Conservation (phyloP, 75 land plant species). For the Pinus taeda region DNA sequence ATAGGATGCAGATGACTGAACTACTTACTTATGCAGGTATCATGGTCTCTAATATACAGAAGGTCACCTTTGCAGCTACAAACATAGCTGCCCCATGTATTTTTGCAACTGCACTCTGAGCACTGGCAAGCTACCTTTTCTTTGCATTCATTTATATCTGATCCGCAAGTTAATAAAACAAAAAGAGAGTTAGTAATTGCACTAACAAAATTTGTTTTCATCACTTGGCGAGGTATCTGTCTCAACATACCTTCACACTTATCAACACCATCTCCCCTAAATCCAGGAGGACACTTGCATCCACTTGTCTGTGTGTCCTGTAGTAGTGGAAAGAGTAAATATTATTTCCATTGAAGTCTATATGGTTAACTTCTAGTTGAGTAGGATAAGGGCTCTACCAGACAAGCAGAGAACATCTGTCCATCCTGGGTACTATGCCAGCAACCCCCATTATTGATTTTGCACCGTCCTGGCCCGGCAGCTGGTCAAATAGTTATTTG, state of each 20-base stretch:
- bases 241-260: constrained; percentile 67
- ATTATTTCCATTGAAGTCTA: neutral
- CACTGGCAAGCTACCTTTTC: constrained; percentile 81
- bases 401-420: constrained; percentile 65
- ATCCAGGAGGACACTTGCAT: constrained; percentile 86
- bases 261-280: constrained; percentile 78
- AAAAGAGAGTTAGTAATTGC: neutral
- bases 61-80: constrained; percentile 75
- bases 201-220: neutral
- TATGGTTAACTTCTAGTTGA: neutral
- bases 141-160: constrained; percentile 90
- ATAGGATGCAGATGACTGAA: neutral
- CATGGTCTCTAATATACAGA: constrained; percentile 83
- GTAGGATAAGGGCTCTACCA: constrained; percentile 23
- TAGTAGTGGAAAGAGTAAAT: neutral
- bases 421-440: constrained; percentile 73
- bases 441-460: constrained; percentile 83
- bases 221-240: neutral
- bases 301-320: constrained; percentile 59
- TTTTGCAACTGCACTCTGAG: constrained; percentile 88
- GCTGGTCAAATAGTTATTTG: constrained; percentile 26
- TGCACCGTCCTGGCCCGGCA: constrained; percentile 80
- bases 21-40: constrained; percentile 81
- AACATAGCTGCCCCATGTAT: constrained; percentile 97
- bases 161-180: constrained; percentile 1